Evolutionary conservation across 768 basidiomycete species (phyloP).

Genomic region (Amanita phalloides): DNA sequence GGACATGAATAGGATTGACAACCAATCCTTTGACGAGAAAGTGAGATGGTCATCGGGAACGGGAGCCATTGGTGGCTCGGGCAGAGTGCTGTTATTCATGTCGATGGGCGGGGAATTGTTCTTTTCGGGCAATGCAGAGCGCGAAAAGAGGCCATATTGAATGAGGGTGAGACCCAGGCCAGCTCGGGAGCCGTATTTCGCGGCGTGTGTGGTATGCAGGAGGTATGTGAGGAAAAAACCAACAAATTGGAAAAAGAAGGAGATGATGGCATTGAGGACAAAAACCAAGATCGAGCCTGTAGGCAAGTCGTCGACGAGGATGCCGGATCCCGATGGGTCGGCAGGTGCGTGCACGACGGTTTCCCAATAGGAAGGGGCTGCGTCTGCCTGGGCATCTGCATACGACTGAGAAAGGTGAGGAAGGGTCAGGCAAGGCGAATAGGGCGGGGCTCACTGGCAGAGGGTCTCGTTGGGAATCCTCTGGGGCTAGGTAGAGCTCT

Average conservation of each 20-base stretch:
- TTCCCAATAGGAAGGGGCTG: constrained; percentile 95
- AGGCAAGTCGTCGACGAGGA: constrained; percentile 90
- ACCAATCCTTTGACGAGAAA: constrained; percentile 67
- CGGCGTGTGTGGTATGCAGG: constrained; percentile 85
- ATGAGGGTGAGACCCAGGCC: constrained; percentile 94
- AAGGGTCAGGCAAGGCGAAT: background rate
- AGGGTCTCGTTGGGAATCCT: constrained; percentile 69
- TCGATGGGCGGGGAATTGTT: background rate
- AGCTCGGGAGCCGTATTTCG: constrained; percentile 86
- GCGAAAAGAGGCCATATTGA: constrained; percentile 80
- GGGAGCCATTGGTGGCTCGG: constrained; percentile 12
- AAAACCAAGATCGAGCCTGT: constrained; percentile 72
- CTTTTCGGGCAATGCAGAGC: constrained; percentile 16
- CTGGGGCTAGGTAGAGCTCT: constrained; percentile 55
- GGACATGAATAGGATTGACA: constrained; percentile 88
- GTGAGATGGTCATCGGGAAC: constrained; percentile 19
- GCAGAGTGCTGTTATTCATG: background rate
- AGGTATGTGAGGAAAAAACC: constrained; percentile 91
- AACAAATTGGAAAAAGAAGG: constrained; percentile 95
- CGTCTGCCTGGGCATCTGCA: constrained; percentile 76
- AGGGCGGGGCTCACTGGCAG: constrained; percentile 61
- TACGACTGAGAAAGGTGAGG: constrained; percentile 49
- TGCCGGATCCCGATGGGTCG: constrained; percentile 31
- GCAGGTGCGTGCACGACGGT: constrained; percentile 82
- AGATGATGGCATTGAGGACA: constrained; percentile 69